phyloP scores from a whole-genome alignment of 805 yeast genomes.

The Jamesozyma jinghongensis region DNA sequence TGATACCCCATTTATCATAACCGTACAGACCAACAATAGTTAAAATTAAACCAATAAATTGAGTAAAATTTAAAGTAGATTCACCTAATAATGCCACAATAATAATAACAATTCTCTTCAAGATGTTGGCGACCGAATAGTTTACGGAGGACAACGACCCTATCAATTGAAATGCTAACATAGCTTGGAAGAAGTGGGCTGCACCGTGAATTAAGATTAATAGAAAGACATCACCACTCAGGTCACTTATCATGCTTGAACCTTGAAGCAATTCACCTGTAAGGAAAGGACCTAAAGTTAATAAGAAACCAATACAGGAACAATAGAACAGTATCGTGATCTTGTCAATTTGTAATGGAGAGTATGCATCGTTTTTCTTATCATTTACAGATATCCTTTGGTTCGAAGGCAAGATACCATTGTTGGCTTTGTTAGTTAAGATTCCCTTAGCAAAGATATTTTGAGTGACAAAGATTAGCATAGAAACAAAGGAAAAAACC shows the following conservation, averaged over 20 bases:
- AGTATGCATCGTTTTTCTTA: conserved; percentile 17
- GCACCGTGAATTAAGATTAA: conserved; percentile 54
- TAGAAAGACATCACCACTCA: conserved; percentile 22
- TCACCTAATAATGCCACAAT: conserved; percentile 59
- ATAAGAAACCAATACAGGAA: conserved; percentile 54
- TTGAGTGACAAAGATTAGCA: conserved; percentile 62
- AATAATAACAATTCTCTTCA: conserved; percentile 66
- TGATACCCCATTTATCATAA: conserved; percentile 59
- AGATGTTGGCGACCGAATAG: conserved; percentile 69
- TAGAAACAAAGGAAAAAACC: conserved; percentile 34
- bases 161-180: conserved; percentile 66
- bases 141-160: conserved; percentile 68
- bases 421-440: conserved; percentile 38
- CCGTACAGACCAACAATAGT: conserved; percentile 57
- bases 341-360: conserved; percentile 45
- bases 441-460: conserved; percentile 73
- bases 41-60: conserved; percentile 44
- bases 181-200: conserved; percentile 62
- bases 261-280: conserved; percentile 38
- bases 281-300: conserved; percentile 61
- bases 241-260: conserved; percentile 23
- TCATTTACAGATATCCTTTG: conserved; percentile 15
- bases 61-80: conserved; percentile 35
- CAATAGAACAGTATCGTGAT: conserved; percentile 64
- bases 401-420: conserved; percentile 18